Evolutionary conservation across 2,329 filamentous ascomycete genomes (phyloP), one percentile per base, ranked within the genome.

Genomic region (Xylaria sp.): DNA sequence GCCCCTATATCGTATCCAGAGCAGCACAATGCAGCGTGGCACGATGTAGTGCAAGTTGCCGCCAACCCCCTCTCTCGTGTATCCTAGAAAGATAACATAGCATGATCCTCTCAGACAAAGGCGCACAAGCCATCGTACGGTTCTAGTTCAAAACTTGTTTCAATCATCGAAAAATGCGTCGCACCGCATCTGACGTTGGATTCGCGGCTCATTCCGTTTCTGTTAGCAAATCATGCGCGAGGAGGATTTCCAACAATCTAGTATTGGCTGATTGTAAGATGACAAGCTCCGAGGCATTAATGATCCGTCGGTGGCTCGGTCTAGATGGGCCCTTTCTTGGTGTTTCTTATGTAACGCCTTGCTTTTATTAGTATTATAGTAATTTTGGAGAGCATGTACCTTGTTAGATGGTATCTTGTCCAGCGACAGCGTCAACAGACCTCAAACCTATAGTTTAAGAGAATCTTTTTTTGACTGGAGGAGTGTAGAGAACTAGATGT

Each of bases 241-340:
- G 34, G 4, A 13, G 25, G 5, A 13, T 34, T 23, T 20, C 32
- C 36, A 55, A 55, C 12, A 20, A 20, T 30, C 46, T 53, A 23
- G 58, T n/a, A 53, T 10, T 50, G 36, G 62, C 13, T 20, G 7
- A 4, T 23, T 23, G 43, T 20, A 36, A 30, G 34, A 41, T 34
- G 23, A 25, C 59, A 52, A 52, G 45, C 13, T 12, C 50, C 2
- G n/a, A 32, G 43, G 18, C 7, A 20, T 15, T 45, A 13, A 34
- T 52, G 25, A 32, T 45, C 53, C 62, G 45, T 34, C 13, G n/a
- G 9, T 25, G 4, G 1, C 15, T 41, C 45, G 46, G 34, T 53
- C 62, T 23, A 64, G 62, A 64, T 9, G n/a, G 45, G 36, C 36
- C 32, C 62, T n/a, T 50, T 43, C 39, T n/a, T 13, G 43, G 56